Evolutionary conservation across 2,329 filamentous ascomycete species (phyloP).

Genomic region (Colletotrichum brevisporum): DNA sequence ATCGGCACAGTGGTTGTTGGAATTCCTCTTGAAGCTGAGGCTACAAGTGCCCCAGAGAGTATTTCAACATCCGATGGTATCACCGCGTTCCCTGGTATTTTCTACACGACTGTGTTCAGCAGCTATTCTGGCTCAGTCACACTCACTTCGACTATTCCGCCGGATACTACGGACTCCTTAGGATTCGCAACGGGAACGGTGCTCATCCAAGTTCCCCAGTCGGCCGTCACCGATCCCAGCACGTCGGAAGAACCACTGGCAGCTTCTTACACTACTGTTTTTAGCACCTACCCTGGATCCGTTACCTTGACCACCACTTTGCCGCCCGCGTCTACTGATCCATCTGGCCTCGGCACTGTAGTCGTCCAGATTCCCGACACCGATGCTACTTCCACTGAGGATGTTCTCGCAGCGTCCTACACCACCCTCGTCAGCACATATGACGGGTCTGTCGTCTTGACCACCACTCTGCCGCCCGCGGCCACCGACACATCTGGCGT

Average conservation of each 20-base stretch:
- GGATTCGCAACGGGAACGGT: constrained; percentile 6
- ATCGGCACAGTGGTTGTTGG: not conserved
- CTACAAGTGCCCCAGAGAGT: not conserved
- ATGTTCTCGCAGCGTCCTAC: not conserved
- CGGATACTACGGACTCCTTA: not conserved
- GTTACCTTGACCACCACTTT: constrained; percentile 13
- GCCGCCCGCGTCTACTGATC: not conserved
- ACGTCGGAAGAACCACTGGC: not conserved
- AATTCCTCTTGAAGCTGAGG: not conserved
- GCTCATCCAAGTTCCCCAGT: constrained; percentile 6
- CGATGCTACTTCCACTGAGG: not conserved
- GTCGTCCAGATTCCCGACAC: constrained; percentile 16
- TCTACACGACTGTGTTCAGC: constrained; percentile 9
- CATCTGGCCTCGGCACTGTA: constrained; percentile 21
- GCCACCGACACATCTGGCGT: not conserved
- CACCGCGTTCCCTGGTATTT: not conserved
- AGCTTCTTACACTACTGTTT: constrained; percentile 17
- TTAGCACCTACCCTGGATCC: constrained; percentile 10
- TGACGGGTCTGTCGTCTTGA: not conserved
- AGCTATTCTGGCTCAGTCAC: constrained; percentile 5
- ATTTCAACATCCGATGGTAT: not conserved
- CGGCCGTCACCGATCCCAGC: not conserved
- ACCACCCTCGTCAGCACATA: not conserved
- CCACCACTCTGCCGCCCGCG: not conserved
- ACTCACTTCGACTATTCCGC: not conserved